These are phyloP conservation scores for Lippia alba DNA, from an alignment of 305 asterid genomes.

Conservation along the genomic window DNA sequence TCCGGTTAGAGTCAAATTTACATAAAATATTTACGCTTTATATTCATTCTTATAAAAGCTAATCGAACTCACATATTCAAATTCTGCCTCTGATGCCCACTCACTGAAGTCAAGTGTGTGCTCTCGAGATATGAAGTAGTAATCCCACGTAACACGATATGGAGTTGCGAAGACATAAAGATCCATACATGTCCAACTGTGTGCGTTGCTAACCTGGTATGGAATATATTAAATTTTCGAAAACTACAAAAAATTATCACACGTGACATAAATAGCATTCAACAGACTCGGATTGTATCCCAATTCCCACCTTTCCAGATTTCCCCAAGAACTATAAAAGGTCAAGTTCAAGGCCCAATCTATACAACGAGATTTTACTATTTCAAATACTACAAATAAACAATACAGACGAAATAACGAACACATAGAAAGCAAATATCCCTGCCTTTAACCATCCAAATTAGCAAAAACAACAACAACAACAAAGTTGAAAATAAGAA, in stretches of 20 bases:
- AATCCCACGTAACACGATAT: conserved; percentile 79
- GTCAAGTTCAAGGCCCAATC: too few relatives aligned
- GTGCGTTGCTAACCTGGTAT: conserved; percentile 66
- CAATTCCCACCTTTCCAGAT: conserved; percentile 24
- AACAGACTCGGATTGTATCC: background rate
- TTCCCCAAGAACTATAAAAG: background rate
- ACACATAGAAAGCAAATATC: background rate
- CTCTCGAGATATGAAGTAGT: conserved; percentile 67
- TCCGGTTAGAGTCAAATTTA: too few relatives aligned
- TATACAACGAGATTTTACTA: too few relatives aligned
- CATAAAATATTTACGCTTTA: too few relatives aligned
- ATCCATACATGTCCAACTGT: conserved; percentile 83
- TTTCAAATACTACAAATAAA: background rate
- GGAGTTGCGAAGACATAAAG: conserved; percentile 79
- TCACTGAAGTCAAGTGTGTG: conserved; percentile 70
- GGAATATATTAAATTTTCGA: background rate
- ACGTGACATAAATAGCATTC: background rate
- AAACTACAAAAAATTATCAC: background rate
- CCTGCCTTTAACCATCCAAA: background rate
- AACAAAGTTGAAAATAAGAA: background rate
- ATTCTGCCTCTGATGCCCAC: conserved; percentile 72
- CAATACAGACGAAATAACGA: background rate
- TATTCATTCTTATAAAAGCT: background rate
- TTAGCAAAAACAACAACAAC: conserved; percentile 11
- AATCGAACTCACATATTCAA: conserved; percentile 42